These are phyloP conservation scores for Darksidea phi DNA, from an alignment of 495 filamentous ascomycete species.

Conservation along the genomic window DNA sequence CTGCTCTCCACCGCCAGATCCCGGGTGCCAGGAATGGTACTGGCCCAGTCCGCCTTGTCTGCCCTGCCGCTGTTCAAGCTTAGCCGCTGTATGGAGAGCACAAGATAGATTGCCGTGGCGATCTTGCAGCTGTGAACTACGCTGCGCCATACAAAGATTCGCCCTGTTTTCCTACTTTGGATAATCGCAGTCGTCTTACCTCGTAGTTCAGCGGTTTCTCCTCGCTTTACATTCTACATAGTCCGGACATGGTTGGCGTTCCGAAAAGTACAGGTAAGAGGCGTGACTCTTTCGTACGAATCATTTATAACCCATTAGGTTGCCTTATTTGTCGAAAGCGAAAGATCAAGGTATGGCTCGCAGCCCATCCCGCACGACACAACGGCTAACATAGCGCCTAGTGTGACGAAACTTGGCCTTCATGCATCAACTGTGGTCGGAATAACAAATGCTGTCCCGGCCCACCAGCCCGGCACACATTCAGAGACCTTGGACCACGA, in stretches of 20 bases:
- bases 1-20: background rate
- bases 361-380: background rate
- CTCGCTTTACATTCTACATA: background rate
- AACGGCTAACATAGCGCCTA: conserved; percentile 2
- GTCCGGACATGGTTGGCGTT: conserved; percentile 26
- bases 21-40: background rate
- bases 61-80: background rate
- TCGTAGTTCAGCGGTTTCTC: background rate
- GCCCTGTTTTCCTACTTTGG: conserved; percentile 6
- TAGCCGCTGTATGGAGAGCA: background rate
- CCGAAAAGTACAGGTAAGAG: conserved; percentile 25
- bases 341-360: conserved; percentile 27
- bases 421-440: conserved; percentile 24
- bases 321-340: conserved; percentile 26
- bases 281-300: too few species aligned
- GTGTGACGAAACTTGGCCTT: conserved; percentile 31
- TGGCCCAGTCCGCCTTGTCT: background rate
- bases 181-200: background rate
- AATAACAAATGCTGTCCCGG: conserved; percentile 27
- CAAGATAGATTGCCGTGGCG: background rate
- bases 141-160: conserved; percentile 4
- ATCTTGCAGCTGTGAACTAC: background rate
- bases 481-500: conserved; percentile 23
- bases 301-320: background rate
- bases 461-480: conserved; percentile 26